A percentile compares a stretch with the other conserved stretches of the same genome.
These are phyloP conservation scores for Orbilia blumenaviensis DNA, from an alignment of 2,329 filamentous ascomycete genomes.

Conservation along the genomic window DNA sequence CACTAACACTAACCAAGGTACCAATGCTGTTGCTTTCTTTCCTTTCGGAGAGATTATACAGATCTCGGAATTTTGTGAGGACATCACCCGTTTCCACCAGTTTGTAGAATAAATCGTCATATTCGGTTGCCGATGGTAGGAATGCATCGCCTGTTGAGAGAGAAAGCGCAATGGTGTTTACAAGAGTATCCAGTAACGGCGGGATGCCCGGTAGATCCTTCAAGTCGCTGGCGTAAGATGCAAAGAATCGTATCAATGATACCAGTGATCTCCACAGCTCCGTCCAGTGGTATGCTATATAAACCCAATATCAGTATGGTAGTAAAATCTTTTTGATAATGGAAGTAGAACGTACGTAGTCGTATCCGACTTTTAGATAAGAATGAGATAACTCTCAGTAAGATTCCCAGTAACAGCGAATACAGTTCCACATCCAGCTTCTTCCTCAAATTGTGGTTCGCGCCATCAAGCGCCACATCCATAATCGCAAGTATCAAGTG, in stretches of 20 bases:
- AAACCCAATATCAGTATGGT: background rate
- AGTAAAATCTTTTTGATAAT: background rate
- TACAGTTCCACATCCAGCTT: constrained; percentile 87
- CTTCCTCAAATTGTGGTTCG: constrained; percentile 91
- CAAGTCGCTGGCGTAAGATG: constrained; percentile 83
- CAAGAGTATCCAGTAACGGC: constrained; percentile 77
- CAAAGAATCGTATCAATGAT: constrained; percentile 87
- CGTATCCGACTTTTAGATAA: constrained; percentile 83
- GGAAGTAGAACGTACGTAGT: constrained; percentile 63
- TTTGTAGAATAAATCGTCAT: constrained; percentile 99
- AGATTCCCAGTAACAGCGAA: constrained; percentile 80
- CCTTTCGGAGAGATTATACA: constrained; percentile 70
- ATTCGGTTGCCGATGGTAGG: constrained; percentile 83
- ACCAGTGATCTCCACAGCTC: constrained; percentile 91
- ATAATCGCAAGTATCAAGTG: constrained; percentile 79
- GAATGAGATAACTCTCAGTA: constrained; percentile 83
- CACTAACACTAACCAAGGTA: constrained; percentile 80
- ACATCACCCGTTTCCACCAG: constrained; percentile 89
- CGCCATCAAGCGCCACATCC: constrained; percentile 86
- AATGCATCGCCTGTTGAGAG: constrained; percentile 90
- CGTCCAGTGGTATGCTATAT: constrained; percentile 83
- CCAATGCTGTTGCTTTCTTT: constrained; percentile 76
- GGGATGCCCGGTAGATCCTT: constrained; percentile 74
- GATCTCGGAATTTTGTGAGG: constrained; percentile 80
- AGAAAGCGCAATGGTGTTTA: constrained; percentile 83